Percentiles rank a stretch among this genome's conserved stretches.
These are phyloP conservation scores for Solanum commersonii DNA, from an alignment of 257 asterid species.

Conservation along the genomic window DNA sequence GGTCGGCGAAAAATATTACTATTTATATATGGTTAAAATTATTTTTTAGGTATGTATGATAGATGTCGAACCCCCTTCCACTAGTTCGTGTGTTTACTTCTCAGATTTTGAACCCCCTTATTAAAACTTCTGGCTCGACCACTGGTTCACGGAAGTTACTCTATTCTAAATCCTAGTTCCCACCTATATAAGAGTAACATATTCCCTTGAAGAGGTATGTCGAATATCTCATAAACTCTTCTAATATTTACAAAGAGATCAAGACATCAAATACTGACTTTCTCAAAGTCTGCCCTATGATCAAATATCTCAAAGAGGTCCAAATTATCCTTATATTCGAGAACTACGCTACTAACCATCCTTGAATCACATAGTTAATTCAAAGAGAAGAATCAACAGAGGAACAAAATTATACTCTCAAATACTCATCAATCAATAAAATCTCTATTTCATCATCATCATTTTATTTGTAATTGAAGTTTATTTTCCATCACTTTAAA, in stretches of 20 bases:
- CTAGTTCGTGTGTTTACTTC: no score
- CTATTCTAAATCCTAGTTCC: neutral
- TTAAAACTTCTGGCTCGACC: no score
- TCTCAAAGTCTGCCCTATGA: no score
- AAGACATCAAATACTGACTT: neutral
- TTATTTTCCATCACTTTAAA: neutral
- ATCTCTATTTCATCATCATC: neutral
- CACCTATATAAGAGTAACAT: rapidly evolving
- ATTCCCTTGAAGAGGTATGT: neutral
- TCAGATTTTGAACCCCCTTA: no score
- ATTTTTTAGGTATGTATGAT: no score
- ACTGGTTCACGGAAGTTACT: neutral
- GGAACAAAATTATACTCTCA: neutral
- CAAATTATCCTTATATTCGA: no score
- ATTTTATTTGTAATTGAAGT: neutral
- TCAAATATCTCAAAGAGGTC: neutral
- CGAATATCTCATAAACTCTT: neutral
- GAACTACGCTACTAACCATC: neutral
- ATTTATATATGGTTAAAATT: no score
- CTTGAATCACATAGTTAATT: no score
- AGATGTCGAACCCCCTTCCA: no score
- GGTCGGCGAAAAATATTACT: no score
- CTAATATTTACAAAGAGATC: neutral
- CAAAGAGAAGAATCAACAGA: neutral
- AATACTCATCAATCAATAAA: no score